These are phyloP conservation scores for Russula compacta DNA, from an alignment of 768 basidiomycete genomes.

Conservation along the genomic window DNA sequence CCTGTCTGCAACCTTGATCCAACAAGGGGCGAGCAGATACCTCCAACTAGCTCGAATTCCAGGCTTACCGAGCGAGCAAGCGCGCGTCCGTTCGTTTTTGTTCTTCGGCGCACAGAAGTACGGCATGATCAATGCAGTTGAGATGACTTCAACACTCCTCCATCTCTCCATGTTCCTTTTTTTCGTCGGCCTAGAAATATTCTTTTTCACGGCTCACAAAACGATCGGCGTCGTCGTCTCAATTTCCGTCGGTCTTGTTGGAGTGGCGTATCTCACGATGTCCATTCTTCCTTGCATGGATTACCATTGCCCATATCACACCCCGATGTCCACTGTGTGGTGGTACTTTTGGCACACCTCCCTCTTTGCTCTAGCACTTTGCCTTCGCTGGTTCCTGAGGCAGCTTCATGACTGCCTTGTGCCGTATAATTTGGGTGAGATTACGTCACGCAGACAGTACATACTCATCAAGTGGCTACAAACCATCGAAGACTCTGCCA, in stretches of 20 bases:
- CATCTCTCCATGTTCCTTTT: slow-evolving; percentile 42
- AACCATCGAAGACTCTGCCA: neutral
- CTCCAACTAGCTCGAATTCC: slow-evolving; percentile 23
- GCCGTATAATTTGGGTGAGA: neutral
- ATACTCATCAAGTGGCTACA: neutral
- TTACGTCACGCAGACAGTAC: neutral
- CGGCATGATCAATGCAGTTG: slow-evolving; percentile 32
- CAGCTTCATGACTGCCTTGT: neutral
- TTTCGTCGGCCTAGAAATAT: slow-evolving; percentile 39
- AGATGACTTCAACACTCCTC: slow-evolving; percentile 37
- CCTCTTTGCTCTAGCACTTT: neutral
- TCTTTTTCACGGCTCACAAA: slow-evolving; percentile 28
- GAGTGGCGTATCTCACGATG: slow-evolving; percentile 6
- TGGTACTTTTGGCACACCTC: neutral
- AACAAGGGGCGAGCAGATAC: slow-evolving; percentile 17
- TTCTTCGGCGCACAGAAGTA: slow-evolving; percentile 35
- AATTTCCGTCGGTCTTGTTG: slow-evolving; percentile 2
- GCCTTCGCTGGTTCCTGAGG: neutral
- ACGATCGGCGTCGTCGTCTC: slow-evolving; percentile 11
- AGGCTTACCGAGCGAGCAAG: slow-evolving; percentile 26
- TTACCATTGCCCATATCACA: slow-evolving; percentile 18
- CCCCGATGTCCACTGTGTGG: slow-evolving; percentile 12
- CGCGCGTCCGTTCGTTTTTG: slow-evolving; percentile 30
- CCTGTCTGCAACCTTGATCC: slow-evolving; percentile 10
- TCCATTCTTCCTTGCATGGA: slow-evolving; percentile 17